These are phyloP conservation scores for Mortierella sp. DNA, from an alignment of 371 early-diverging fungal genomes.

Conservation along the genomic window DNA sequence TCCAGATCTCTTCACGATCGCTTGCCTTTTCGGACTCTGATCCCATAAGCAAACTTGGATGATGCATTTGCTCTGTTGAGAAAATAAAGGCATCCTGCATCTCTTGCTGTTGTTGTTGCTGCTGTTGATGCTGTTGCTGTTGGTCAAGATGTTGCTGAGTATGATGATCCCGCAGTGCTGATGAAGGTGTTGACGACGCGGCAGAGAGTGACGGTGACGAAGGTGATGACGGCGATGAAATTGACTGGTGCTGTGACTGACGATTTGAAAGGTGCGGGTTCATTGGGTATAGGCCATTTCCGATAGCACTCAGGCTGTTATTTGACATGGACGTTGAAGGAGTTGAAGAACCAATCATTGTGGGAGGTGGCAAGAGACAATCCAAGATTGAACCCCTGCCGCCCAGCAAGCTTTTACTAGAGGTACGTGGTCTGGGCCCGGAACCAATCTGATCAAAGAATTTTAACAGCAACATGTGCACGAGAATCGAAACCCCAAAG, in stretches of 20 bases:
- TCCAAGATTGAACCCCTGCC: constrained; percentile 33
- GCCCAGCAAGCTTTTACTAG: not conserved
- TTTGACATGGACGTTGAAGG: constrained; percentile 38
- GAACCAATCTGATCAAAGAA: constrained; percentile 39
- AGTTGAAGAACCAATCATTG: constrained; percentile 23
- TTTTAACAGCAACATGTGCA: constrained; percentile 52
- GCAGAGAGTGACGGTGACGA: constrained; percentile 49
- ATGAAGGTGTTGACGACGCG: constrained; percentile 19
- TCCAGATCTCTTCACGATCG: constrained; percentile 56
- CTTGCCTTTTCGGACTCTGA: constrained; percentile 43
- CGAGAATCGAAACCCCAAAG: constrained; percentile 47
- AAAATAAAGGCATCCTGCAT: constrained; percentile 46
- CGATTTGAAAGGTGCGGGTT: constrained; percentile 5
- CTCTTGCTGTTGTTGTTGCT: constrained; percentile 32
- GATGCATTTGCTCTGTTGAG: constrained; percentile 47
- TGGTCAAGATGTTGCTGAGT: constrained; percentile 25
- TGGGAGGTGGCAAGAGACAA: constrained; percentile 31
- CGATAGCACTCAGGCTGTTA: constrained; percentile 25
- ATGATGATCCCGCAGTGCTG: not conserved
- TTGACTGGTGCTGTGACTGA: constrained; percentile 10
- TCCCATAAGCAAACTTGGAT: constrained; percentile 44
- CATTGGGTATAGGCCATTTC: constrained; percentile 23
- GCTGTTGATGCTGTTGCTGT: constrained; percentile 25
- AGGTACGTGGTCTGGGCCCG: not conserved
- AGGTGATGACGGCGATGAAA: constrained; percentile 48